Evolutionary conservation across 257 asterid species (phyloP), one percentile per base, ranked within the genome.

Genomic region (Solanum pinnatisectum): DNA sequence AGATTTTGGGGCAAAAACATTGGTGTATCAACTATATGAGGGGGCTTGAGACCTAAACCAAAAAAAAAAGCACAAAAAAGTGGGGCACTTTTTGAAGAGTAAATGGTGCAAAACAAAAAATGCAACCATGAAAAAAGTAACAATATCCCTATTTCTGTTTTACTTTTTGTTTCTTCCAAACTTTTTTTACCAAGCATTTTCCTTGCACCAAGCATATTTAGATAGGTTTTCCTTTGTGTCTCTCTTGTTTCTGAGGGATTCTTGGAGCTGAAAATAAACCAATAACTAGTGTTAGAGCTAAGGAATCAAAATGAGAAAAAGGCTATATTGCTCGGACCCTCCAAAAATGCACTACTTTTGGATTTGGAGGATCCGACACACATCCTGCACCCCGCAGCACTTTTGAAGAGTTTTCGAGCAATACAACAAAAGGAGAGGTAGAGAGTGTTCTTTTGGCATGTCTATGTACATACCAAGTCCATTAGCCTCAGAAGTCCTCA

Each of bases 401-500:
- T 5, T 18, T 35, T 73, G 81, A 35, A 35, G 8, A 35, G 27
- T 73, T 52, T 52, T 12, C 9, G 5, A 36, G 30, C 18, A 74
- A 20, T 15, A 22, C 22, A 74, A 25, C 32, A 63, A 25, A 87
- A 86, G 49, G 14, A 60, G 44, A 30, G 30, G n/a, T 3, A 18
- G 63, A 49, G 36, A 59, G 3, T 23, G 84, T 5, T 39, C 5
- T 42, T 2, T 13, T 68, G 39, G 16, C 39, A 44, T 46, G 52
- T 32, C 49, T 71, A 8, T 42, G 11, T 88, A 56, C 92, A 9
- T 93, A 95, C 98, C 95, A 30, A 93, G 95, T 84, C 98, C 98
- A 83, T 93, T 95, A 37, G 96, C 97, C 82, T 95, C 98, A 20
- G 98, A 93, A 15, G 94, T 95, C 89, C 91, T 92, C 98, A 95